Evolutionary conservation across 2,329 filamentous ascomycete genomes (phyloP).

Genomic region (Lasiodiplodia gonubiensis): DNA sequence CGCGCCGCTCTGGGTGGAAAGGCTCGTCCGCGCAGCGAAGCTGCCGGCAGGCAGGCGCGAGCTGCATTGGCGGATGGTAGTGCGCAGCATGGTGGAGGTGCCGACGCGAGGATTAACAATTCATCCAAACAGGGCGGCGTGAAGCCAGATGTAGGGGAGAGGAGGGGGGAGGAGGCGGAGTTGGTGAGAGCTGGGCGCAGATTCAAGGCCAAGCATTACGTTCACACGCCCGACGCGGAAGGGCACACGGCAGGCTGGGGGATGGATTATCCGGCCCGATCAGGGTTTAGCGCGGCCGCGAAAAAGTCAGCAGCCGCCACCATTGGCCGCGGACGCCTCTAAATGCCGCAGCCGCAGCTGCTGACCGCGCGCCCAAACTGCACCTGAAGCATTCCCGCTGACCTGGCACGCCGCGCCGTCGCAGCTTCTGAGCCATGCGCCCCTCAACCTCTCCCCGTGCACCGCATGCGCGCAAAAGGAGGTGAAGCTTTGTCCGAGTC

Average conservation of each 20-base stretch:
- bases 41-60: constrained; percentile 64
- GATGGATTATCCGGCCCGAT: constrained; percentile 14
- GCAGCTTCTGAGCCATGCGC: constrained; percentile 19
- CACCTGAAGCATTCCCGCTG: not conserved
- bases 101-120: constrained; percentile 30
- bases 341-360: constrained; percentile 14
- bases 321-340: constrained; percentile 11
- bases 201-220: constrained; percentile 24
- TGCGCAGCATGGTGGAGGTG: constrained; percentile 71
- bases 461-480: constrained; percentile 13
- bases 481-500: constrained; percentile 15
- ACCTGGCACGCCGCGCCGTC: not conserved
- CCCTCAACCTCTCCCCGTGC: not conserved
- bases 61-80: constrained; percentile 69
- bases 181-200: constrained; percentile 2
- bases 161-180: constrained; percentile 14
- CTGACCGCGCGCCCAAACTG: constrained; percentile 17
- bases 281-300: constrained; percentile 6
- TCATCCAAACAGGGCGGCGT: constrained; percentile 26
- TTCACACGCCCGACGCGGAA: not conserved
- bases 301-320: constrained; percentile 23
- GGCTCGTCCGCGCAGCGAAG: constrained; percentile 54
- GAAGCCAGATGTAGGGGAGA: constrained; percentile 7
- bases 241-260: constrained; percentile 7
- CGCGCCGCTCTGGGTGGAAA: constrained; percentile 50